Evolutionary conservation across 2,329 filamentous ascomycete genomes (phyloP), one percentile per base, ranked within the genome.

Genomic region (Penicillium oxalicum): DNA sequence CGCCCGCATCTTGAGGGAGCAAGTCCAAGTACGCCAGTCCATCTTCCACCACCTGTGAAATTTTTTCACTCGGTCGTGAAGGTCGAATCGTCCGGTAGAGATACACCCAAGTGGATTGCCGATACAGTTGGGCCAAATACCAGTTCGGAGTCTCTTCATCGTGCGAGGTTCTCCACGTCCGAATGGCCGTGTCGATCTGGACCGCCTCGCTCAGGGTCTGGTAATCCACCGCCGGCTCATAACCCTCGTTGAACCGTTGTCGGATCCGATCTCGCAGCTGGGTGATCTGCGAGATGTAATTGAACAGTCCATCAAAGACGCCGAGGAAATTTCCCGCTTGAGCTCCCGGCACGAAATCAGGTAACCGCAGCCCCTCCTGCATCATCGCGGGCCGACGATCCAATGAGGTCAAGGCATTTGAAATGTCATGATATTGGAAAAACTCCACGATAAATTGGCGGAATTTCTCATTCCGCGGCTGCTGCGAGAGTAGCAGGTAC

Each of bases 271-370:
- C 86, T 37, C 89, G 80, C 34, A 95, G 79, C 9, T 80, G 79
- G 1, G 87, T 89, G 51, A 94, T 91, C 60, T 87, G 82, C 6
- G 85, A 84, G 28, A 95, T 83, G 62, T 87, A 84, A 32, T 80
- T 78, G 63, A 95, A 90, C 2, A 95, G 74, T 1, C 88, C 88
- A 60, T 95, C 89, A 36, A 86, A 82, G 26, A 95, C 84, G 24
- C 90, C 90, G 5, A 95, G 75, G 4, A 95, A 75, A n/a, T 73
- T 75, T 7, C 77, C 78, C 2, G 77, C 78, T 54, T 78, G 74
- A 1, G 76, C 73, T 44, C 78, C 77, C 28, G 78, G 74, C 42
- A 79, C 74, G 59, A 77, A 81, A 27, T 73, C 67, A 2, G 78
- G 78, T 3, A 81, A 68, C 12, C 71, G 70, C 61, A 81, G 75